phyloP scores from a whole-genome alignment of 768 basidiomycete genomes.

The Pulveroboletus frians region DNA sequence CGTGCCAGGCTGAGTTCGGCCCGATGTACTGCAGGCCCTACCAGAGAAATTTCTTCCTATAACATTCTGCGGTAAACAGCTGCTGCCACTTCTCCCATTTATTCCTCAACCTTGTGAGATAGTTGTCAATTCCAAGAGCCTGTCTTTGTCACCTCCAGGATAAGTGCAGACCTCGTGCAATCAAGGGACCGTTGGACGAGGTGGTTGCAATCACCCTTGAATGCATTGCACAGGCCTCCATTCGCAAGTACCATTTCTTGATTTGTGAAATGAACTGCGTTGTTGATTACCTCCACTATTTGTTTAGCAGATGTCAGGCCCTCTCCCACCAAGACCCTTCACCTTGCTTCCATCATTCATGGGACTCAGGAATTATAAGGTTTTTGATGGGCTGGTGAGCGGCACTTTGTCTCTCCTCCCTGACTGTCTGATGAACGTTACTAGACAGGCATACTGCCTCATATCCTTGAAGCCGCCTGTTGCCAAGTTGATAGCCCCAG shows the following conservation, averaged over 20 bases:
- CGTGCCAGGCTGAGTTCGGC: too few relatives aligned
- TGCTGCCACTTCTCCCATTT: too few relatives aligned
- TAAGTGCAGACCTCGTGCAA: not conserved
- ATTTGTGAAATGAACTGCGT: not conserved
- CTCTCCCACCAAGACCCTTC: too few relatives aligned
- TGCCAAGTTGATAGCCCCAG: slow-evolving; percentile 56
- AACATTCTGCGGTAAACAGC: too few relatives aligned
- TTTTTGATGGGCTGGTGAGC: too few relatives aligned
- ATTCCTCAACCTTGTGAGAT: slow-evolving; percentile 65
- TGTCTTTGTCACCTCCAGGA: slow-evolving; percentile 32
- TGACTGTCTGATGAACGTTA: too few relatives aligned
- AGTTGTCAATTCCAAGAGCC: slow-evolving; percentile 38
- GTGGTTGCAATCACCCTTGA: slow-evolving; percentile 41
- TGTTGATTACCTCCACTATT: too few relatives aligned
- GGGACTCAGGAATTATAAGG: too few relatives aligned
- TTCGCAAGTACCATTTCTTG: slow-evolving; percentile 38
- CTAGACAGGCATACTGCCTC: slow-evolving; percentile 45
- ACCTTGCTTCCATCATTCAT: too few relatives aligned
- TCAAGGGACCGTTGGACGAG: not conserved
- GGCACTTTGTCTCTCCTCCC: too few relatives aligned
- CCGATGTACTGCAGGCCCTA: slow-evolving; percentile 80
- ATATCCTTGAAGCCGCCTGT: slow-evolving; percentile 41
- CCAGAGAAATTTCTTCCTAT: too few relatives aligned
- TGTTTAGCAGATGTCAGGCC: too few relatives aligned
- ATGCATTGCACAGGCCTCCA: slow-evolving; percentile 36